Conservation (phyloP, 192 early-diverging fungal species). For the Coemansia sp. region DNA sequence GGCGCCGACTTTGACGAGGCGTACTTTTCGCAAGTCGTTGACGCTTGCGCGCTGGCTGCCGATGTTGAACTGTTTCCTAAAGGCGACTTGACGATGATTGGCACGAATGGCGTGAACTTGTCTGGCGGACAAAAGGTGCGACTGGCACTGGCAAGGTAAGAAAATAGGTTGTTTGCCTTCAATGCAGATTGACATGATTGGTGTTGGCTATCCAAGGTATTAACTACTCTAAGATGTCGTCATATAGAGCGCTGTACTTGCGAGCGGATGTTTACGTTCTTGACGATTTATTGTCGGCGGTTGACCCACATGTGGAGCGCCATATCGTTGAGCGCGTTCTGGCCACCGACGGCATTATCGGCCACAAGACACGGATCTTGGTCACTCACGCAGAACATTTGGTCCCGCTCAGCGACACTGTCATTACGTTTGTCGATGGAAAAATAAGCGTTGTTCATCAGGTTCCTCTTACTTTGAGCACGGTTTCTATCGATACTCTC, state of each 20-base stretch:
- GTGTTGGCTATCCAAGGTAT: not conserved
- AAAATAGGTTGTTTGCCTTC: too few species aligned
- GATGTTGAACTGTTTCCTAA: slow-evolving; percentile 29
- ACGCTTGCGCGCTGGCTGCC: slow-evolving; percentile 30
- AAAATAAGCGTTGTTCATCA: slow-evolving; percentile 10
- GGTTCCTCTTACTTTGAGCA: not conserved
- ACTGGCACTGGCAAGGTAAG: slow-evolving; percentile 61
- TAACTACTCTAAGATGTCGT: not conserved
- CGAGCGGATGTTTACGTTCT: slow-evolving; percentile 67
- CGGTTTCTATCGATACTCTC: not conserved
- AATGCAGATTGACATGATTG: not conserved
- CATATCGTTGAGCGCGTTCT: slow-evolving; percentile 59
- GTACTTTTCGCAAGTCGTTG: slow-evolving; percentile 20
- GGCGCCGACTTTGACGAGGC: slow-evolving; percentile 36
- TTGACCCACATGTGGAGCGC: slow-evolving; percentile 64
- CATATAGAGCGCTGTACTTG: slow-evolving; percentile 62
- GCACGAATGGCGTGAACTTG: slow-evolving; percentile 60
- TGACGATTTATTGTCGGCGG: slow-evolving; percentile 73
- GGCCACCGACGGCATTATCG: slow-evolving; percentile 30
- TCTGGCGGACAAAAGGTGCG: slow-evolving; percentile 69
- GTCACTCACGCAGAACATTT: slow-evolving; percentile 60
- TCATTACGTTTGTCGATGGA: slow-evolving; percentile 23
- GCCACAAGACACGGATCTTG: slow-evolving; percentile 54
- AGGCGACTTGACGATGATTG: slow-evolving; percentile 58
- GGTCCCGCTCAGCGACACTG: slow-evolving; percentile 22